phyloP scores from a whole-genome alignment of 352 stramenopile genomes.

The Pseudoperonospora humuli region DNA sequence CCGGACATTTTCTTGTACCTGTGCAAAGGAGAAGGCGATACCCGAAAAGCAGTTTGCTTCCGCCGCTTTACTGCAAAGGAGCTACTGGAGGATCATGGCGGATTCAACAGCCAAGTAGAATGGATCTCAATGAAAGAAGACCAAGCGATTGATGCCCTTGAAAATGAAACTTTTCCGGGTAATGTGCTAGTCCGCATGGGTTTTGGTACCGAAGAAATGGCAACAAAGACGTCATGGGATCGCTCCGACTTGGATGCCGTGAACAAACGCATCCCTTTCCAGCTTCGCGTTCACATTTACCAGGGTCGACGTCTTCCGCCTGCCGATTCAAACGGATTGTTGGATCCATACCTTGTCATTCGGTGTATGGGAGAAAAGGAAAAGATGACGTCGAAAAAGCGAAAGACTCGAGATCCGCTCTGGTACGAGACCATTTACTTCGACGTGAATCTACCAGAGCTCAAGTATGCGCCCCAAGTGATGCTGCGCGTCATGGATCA shows the following conservation, averaged over 20 bases:
- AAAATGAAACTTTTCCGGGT: constrained; percentile 73
- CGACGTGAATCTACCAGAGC: constrained; percentile 71
- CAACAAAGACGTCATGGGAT: constrained; percentile 49
- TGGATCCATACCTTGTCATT: constrained; percentile 79
- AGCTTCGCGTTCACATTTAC: constrained; percentile 81
- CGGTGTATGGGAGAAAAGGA: constrained; percentile 75
- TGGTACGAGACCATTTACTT: constrained; percentile 87
- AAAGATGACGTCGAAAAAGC: constrained; percentile 64
- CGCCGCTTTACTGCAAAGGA: constrained; percentile 74
- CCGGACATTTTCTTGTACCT: constrained; percentile 87
- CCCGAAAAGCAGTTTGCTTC: constrained; percentile 62
- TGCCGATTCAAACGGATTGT: constrained; percentile 75
- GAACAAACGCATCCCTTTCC: constrained; percentile 74
- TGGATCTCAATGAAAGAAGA: constrained; percentile 85
- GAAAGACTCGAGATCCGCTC: constrained; percentile 73
- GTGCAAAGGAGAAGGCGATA: constrained; percentile 57
- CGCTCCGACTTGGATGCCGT: constrained; percentile 43
- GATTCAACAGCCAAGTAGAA: constrained; percentile 46
- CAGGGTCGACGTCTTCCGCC: constrained; percentile 70
- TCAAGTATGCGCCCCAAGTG: constrained; percentile 72
- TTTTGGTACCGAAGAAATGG: constrained; percentile 69
- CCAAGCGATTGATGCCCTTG: constrained; percentile 62
- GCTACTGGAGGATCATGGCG: constrained; percentile 40
- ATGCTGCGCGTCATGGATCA: constrained; percentile 77
- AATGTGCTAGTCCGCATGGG: constrained; percentile 73